phyloP scores from a whole-genome alignment of 106 monocot species.

The Dioscorea dumetorum region DNA sequence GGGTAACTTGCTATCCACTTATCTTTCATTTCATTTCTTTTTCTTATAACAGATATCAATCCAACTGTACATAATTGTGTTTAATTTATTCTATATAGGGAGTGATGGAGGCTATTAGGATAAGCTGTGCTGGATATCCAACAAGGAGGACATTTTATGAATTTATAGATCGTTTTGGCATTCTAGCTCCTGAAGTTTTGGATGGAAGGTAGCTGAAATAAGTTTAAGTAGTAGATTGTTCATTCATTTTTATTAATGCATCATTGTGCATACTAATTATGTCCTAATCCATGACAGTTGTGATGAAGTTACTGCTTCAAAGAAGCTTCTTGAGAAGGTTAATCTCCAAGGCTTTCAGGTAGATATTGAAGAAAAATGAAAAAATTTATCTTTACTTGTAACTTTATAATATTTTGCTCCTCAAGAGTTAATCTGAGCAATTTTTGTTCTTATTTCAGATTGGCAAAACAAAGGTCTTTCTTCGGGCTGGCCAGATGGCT shows the following conservation, averaged over 20 bases:
- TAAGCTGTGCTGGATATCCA: constrained; percentile 85
- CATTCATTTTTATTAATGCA: not conserved
- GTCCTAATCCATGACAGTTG: constrained; percentile 21
- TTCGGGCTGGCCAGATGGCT: constrained; percentile 86
- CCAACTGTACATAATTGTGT: too few species aligned
- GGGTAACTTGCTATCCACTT: constrained; percentile 28
- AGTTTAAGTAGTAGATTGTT: not conserved
- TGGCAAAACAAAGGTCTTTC: constrained; percentile 83
- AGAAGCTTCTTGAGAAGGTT: constrained; percentile 39
- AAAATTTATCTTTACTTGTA: not conserved
- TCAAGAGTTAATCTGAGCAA: not conserved
- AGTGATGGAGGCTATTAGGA: constrained; percentile 86
- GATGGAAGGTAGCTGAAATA: constrained; percentile 32
- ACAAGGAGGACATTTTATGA: constrained; percentile 61
- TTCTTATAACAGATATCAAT: too few species aligned
- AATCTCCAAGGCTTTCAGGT: constrained; percentile 71
- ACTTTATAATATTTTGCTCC: not conserved
- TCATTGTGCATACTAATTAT: not conserved
- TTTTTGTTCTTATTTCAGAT: constrained; percentile 26
- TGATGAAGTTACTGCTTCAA: constrained; percentile 50
- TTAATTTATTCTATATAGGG: constrained; percentile 28
- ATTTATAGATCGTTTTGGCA: constrained; percentile 65
- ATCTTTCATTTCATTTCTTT: too few species aligned
- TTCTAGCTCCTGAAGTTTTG: constrained; percentile 65
- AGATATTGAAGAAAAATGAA: not conserved